Evolutionary conservation across 192 early-diverging fungal genomes (phyloP).

Genomic region (Chytriomyces confervae): DNA sequence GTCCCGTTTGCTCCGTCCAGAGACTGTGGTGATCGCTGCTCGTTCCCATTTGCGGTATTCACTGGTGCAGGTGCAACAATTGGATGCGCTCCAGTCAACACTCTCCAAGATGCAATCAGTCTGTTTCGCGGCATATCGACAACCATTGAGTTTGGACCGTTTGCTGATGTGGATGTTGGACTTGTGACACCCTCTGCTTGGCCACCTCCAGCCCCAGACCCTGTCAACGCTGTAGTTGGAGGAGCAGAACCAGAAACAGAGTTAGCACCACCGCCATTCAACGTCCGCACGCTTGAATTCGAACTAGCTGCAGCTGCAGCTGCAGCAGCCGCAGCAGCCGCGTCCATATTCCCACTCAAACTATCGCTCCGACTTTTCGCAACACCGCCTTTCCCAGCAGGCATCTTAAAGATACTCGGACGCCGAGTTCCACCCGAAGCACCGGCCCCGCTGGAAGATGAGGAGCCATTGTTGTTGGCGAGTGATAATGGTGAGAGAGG

Average conservation of each 20-base stretch:
- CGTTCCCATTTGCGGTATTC: background rate
- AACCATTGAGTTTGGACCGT: background rate
- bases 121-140: slow-evolving; percentile 6
- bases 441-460: background rate
- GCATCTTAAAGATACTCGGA: slow-evolving; percentile 13
- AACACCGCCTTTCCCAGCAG: background rate
- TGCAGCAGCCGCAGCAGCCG: background rate
- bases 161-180: background rate
- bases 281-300: background rate
- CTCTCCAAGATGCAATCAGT: slow-evolving; percentile 23
- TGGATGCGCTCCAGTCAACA: slow-evolving; percentile 28
- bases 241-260: too few species aligned
- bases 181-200: too few species aligned
- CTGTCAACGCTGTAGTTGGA: too few species aligned
- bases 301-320: background rate
- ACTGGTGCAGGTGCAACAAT: background rate
- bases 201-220: too few species aligned
- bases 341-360: background rate
- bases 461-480: background rate
- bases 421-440: background rate
- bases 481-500: background rate
- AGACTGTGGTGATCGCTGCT: background rate
- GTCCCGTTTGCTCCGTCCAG: background rate
- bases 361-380: background rate
- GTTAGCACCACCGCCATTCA: background rate